A percentile compares a stretch with the other conserved stretches of the same genome.
Conservation (phyloP, 345 rosid genomes). For the Mercurialis annua region DNA sequence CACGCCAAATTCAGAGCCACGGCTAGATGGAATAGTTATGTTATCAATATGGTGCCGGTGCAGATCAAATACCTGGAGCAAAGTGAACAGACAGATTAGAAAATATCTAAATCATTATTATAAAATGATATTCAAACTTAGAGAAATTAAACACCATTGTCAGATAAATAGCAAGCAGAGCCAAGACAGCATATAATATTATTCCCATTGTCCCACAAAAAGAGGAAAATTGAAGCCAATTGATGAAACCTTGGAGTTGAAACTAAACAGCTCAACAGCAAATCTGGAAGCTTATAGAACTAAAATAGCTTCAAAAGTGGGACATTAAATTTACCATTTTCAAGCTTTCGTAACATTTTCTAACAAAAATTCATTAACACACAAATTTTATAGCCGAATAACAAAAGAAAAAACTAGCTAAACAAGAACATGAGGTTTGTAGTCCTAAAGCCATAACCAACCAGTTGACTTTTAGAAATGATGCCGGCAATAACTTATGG, state of each 20-base stretch:
- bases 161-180: not conserved
- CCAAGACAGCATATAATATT: not conserved
- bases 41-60: conserved; percentile 97
- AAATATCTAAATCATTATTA: not conserved
- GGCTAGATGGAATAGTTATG: conserved; percentile 71
- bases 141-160: too few species aligned
- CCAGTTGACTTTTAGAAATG: not conserved
- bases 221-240: not conserved
- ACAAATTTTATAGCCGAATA: not conserved
- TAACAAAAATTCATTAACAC: not conserved
- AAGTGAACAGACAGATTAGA: not conserved
- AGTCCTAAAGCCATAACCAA: not conserved
- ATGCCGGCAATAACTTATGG: not conserved
- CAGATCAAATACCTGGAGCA: conserved; percentile 73
- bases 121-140: not conserved
- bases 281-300: not conserved
- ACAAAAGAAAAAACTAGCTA: not conserved
- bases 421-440: not conserved
- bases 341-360: too few species aligned
- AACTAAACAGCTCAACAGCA: not conserved
- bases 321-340: not conserved
- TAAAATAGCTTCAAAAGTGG: not conserved
- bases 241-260: not conserved
- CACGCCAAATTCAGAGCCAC: conserved; percentile 75
- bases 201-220: not conserved